Base-by-base conservation (phyloP, 1,284 basidiomycete genomes). In the Ustilago esculenta region DNA sequence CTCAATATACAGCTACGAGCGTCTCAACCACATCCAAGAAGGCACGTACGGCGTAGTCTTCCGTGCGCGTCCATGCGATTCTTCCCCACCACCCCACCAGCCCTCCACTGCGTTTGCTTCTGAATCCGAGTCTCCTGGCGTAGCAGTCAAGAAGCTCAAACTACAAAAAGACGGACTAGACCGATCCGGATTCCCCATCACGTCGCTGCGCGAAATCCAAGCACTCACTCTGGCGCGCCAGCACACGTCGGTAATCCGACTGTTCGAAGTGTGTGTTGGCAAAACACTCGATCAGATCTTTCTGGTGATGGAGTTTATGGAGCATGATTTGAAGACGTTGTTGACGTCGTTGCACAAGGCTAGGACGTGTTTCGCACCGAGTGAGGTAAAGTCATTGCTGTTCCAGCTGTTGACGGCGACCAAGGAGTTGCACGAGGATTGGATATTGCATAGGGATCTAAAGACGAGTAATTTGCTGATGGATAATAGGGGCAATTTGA, bases 231-330 rank as follows among this genome's bases (percentile, higher is more conserved):
- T 80, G 33, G 76, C 81, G 9, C 55, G 60, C 23, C 14, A 14
- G 0, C 95, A 98, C 82, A 91, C 96, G 75, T 93, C 98, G 81
- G 94, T 99, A 8, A 95, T 99, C 24, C 87, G 90, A 17, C 90
- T 98, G 33, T 87, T 93, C 41, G 96, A 99, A 81, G 92, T 99
- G 21, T 96, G 98, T 0, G 94, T 99, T 4, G 96, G 96, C n/a
- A 94, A 98, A 75, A 99, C 96, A 1, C 84, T 99, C 77, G 98
- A 94, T 68, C 95, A 98, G 94, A 92, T 98, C 51, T 98, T 94
- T 83, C 93, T 98, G 65, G 94, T 97, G 27, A 98, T 98, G 94
- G 95, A 98, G 79, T 98, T 99, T 80, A 94, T 98, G 80, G 96
- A 98, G 83, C 96, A 99, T 83, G 95, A 99, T 82, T 89, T 99